Percentiles rank a stretch among this genome's conserved stretches.
These are phyloP conservation scores for Leptographium lundbergii DNA, from an alignment of 2,329 filamentous ascomycete species.

Conservation along the genomic window DNA sequence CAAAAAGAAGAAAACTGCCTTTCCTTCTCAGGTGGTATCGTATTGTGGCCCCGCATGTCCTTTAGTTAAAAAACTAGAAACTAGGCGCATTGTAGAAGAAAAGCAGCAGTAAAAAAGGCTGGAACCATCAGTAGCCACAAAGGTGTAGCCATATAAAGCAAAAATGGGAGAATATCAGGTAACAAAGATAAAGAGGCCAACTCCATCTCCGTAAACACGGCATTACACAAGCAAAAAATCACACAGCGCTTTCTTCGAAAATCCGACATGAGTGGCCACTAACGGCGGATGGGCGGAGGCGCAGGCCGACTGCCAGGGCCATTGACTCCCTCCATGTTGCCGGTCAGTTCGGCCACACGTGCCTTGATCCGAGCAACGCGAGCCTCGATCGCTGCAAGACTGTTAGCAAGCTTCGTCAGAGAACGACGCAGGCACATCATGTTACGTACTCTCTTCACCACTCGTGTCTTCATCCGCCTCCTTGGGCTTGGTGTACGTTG, in stretches of 20 bases:
- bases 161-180: not conserved
- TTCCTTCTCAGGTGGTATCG: not conserved
- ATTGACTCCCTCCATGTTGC: conserved; percentile 55
- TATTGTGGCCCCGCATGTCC: not conserved
- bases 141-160: not conserved
- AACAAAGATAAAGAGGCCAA: not conserved
- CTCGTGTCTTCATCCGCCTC: conserved; percentile 79
- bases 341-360: conserved; percentile 85
- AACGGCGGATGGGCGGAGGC: not conserved
- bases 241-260: not conserved
- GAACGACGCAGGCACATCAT: not conserved
- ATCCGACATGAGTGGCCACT: too few species aligned
- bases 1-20: not conserved
- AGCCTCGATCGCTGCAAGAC: conserved; percentile 71
- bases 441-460: conserved; percentile 76
- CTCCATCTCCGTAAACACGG: not conserved
- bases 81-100: not conserved
- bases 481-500: conserved; percentile 29
- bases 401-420: conserved; percentile 14
- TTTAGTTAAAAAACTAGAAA: not conserved
- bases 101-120: not conserved
- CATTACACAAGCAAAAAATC: not conserved
- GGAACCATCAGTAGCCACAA: not conserved
- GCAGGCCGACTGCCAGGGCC: conserved; percentile 20
- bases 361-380: conserved; percentile 97